Evolutionary conservation across 2,329 filamentous ascomycete genomes (phyloP), one percentile per base, ranked within the genome.

Genomic region (Biscogniauxia sp.): DNA sequence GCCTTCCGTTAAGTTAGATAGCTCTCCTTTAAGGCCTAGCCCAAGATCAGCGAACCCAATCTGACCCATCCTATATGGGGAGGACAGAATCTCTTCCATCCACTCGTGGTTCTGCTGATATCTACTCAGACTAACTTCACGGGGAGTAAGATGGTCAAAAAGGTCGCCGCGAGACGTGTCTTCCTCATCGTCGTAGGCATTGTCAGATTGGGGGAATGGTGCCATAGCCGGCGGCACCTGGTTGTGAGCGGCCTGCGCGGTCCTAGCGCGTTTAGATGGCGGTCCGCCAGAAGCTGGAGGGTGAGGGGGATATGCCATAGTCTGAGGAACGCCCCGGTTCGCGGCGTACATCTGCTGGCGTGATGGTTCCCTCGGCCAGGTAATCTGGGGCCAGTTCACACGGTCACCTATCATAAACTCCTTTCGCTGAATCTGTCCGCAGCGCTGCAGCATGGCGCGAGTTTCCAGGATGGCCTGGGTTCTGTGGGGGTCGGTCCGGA

Each of bases 31-130:
- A 55, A 90, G 83, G 3, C 95, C 95, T 9, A 98, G 80, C 0
- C 93, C 93, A 37, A 98, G 84, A 72, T 97, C 93, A 2, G 93
- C 87, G 0, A 94, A 93, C 8, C 89, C 86, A 60, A 99, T 96
- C 72, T 96, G 92, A 55, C 84, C 85, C 63, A 94, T 90, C 23
- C 90, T 84, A 72, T 97, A 97, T 0, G 93, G 92, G 1, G 94
- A 98, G 0, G 91, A 92, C 57, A 98, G 85, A 26, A 99, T 88
- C 76, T 99, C 94, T 72, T 98, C 95, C 92, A 99, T 97, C 95
- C 94, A 98, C 74, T 97, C 92, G 70, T 99, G 94, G 70, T 99
- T 96, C 72, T 97, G 93, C 73, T 89, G 89, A 75, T 97, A 99
- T 58, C 95, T 86, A 65, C 88, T 86, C 62, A 92, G 81, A 68